Evolutionary conservation across 352 stramenopile genomes (phyloP), one percentile per base, ranked within the genome.

Genomic region (Phytophthora citrophthora): DNA sequence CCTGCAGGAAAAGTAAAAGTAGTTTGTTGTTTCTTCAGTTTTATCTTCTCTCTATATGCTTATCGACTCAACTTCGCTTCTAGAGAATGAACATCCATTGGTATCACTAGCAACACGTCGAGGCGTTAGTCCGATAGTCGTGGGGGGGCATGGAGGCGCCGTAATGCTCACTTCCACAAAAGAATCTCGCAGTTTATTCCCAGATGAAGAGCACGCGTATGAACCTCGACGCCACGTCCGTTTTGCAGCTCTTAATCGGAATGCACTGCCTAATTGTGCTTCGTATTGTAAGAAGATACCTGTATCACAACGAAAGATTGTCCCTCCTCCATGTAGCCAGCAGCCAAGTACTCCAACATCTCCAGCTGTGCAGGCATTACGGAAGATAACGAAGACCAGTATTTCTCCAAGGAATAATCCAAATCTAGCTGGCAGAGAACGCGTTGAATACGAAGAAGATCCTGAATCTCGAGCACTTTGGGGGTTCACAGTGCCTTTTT

Each of bases 191-290:
- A 41, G 10, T 29, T 64, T 70, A n/a, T 70, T 70, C 34, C 61
- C 54, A 20, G 61, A 70, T 15, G 51, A 70, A 31, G 61, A 64
- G 5, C 61, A 69, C 23, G 43, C 53, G 6, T 57, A 50, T n/a
- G 53, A 64, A 29, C 54, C 53, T 54, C 46, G 54, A 34, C 32
- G 61, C 26, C 54, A 64, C 11, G 23, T 69, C 44, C 61, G 46
- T 5, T 70, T 70, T 20, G 54, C 61, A 16, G 2, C 54, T 12
- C 46, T 70, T 12, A 51, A 32, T 50, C 53, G 23, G 12, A 64
- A 70, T 45, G 29, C 61, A 8, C 39, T 64, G 6, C 61, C 61
- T 3, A 38, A 34, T 34, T 2, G 7, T 32, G 29, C 29, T 11
- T 32, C 29, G 7, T 32, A 5, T 32, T 8, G 29, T 9, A 32